A percentile compares a stretch with the other conserved stretches of the same genome.
These are phyloP conservation scores for Coemansia pectinata DNA, from an alignment of 192 early-diverging fungal genomes.

Conservation along the genomic window DNA sequence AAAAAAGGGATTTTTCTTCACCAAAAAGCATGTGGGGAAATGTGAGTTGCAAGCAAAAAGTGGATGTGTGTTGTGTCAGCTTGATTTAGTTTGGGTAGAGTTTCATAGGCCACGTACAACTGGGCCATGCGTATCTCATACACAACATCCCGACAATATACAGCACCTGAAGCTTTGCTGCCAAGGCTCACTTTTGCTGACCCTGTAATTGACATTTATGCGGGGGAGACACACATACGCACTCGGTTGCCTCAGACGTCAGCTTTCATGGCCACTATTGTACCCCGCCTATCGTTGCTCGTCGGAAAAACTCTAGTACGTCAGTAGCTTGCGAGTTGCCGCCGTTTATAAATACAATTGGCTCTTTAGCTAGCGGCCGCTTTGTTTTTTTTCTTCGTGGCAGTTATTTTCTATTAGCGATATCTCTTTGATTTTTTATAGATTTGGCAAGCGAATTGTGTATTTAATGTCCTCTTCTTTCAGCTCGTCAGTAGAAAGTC, in stretches of 20 bases:
- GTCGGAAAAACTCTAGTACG: neutral
- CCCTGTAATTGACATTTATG: neutral
- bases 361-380: neutral
- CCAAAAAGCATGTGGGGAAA: neutral
- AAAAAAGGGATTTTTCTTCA: neutral
- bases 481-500: constrained; percentile 20
- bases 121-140: constrained; percentile 27
- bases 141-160: neutral
- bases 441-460: neutral
- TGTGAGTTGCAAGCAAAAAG: neutral
- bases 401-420: neutral
- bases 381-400: neutral
- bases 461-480: constrained; percentile 25
- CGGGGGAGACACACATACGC: neutral
- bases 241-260: neutral
- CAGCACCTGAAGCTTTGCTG: neutral
- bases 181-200: neutral
- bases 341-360: neutral
- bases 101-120: constrained; percentile 5
- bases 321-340: neutral
- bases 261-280: neutral
- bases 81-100: constrained; percentile 6
- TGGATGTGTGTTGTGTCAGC: neutral
- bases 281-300: constrained; percentile 4
- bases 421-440: neutral